Evolutionary conservation across 164 flowering plant species (phyloP), one percentile per base, ranked within the genome.

Genomic region (Piper longum): DNA sequence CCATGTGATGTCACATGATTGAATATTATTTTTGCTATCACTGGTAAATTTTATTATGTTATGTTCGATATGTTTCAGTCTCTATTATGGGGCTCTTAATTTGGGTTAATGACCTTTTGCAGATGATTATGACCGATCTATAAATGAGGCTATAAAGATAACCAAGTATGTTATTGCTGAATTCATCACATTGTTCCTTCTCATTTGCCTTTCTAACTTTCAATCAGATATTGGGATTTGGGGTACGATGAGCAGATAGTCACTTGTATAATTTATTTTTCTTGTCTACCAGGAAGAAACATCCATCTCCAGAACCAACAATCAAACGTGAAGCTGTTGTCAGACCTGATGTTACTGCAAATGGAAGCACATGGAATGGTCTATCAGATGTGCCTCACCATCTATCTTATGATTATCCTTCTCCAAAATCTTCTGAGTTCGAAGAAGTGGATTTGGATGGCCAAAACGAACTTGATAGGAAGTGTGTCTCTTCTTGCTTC

Each of bases 71-170:
- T 56, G 56, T 57, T 14, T 45, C 41, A 54, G 36, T 26, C 36
- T 26, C 36, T 26, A 26, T 2, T 26, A 26, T 2, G 36, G 36
- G 36, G 36, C 36, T 26, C 36, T 26, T 26, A 26, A 26, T 26
- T 26, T 26, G 36, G 36, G 36, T 26, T 2, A 26, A 26, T 26
- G 36, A 26, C 36, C 36, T 26, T 65, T 67, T 80, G 82, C 97
- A 95, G 99, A 95, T 86, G 98, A 86, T 75, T 89, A 64, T 73
- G 96, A 86, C 63, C 85, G 89, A 54, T 91, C 98, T 45, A 91
- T 95, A 73, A 91, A 86, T 57, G 99, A 95, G 80, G 98, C 99
- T 54, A 83, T 95, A 75, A 84, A 95, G 79, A 80, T 85, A 71
- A 91, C 97, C 51, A 95, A 87, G 99, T 95, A 87, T 43, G 86